Conservation (phyloP, 176 grass and related monocot species). For the Hordeum vulgare region DNA sequence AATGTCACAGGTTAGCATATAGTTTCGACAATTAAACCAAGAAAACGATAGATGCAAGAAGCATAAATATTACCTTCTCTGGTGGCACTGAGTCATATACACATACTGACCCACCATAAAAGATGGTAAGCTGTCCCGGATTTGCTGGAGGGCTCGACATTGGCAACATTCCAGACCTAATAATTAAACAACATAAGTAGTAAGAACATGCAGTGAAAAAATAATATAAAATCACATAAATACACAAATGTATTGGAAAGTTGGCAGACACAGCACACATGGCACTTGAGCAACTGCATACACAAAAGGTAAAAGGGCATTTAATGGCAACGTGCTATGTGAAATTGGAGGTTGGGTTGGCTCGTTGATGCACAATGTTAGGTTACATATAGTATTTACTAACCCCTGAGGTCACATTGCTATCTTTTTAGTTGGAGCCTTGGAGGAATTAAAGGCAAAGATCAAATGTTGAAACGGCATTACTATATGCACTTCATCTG, state of each 20-base stretch:
- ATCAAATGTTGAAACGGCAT: neutral
- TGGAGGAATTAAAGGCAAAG: neutral
- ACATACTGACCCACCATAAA: constrained; percentile 73
- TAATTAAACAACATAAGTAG: constrained; percentile 14
- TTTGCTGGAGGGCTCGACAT: constrained; percentile 38
- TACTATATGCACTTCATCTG: neutral
- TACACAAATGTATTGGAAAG: neutral
- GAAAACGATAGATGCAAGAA: neutral
- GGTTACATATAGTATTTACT: neutral
- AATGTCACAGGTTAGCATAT: constrained; percentile 18
- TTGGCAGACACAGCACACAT: constrained; percentile 1
- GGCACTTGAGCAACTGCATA: neutral
- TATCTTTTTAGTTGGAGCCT: neutral
- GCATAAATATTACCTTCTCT: constrained; percentile 61
- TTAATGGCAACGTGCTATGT: neutral
- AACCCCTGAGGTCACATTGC: neutral
- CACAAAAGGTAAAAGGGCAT: neutral
- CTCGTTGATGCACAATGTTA: neutral
- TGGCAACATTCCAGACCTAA: constrained; percentile 32
- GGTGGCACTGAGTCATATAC: constrained; percentile 73
- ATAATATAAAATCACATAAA: neutral
- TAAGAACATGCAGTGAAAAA: constrained; percentile 18
- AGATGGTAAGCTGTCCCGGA: constrained; percentile 73
- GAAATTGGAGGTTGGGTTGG: neutral
- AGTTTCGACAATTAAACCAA: neutral